Conservation (phyloP, 2,329 filamentous ascomycete genomes). For the Aspergillus aculeatinus region DNA sequence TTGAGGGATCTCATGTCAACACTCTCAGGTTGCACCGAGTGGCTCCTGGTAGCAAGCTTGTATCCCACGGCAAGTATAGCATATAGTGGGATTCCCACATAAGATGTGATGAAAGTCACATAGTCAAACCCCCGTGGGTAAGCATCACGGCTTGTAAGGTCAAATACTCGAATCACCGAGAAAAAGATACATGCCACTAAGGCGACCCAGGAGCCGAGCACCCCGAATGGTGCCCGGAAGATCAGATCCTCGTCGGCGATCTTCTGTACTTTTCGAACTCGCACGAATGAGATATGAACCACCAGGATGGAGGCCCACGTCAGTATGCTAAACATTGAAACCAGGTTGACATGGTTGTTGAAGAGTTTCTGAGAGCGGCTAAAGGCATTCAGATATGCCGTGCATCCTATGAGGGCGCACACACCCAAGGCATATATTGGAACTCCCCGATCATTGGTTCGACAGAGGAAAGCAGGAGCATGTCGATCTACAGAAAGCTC, state of each 20-base stretch:
- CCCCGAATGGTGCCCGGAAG: constrained; percentile 69
- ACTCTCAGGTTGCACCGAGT: constrained; percentile 55
- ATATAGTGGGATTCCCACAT: constrained; percentile 73
- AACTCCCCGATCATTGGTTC: constrained; percentile 67
- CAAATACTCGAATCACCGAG: constrained; percentile 76
- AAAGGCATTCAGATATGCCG: constrained; percentile 66
- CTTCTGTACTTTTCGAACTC: constrained; percentile 60
- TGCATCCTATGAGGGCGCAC: constrained; percentile 60
- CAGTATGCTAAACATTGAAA: constrained; percentile 64
- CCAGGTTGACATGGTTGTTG: constrained; percentile 64
- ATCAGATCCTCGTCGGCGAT: constrained; percentile 57
- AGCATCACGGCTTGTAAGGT: constrained; percentile 58
- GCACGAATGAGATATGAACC: constrained; percentile 65
- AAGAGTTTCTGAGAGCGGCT: constrained; percentile 59
- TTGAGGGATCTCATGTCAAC: constrained; percentile 70
- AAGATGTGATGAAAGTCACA: constrained; percentile 72
- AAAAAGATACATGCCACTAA: constrained; percentile 70
- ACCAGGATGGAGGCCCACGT: constrained; percentile 68
- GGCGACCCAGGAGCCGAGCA: constrained; percentile 65
- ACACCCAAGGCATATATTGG: constrained; percentile 65
- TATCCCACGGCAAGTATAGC: constrained; percentile 66
- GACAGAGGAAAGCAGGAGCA: constrained; percentile 68
- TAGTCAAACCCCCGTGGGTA: constrained; percentile 59
- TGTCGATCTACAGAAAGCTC: constrained; percentile 70
- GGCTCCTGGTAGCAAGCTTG: constrained; percentile 57